These are phyloP conservation scores for Colletotrichum sp. DNA, from an alignment of 2,329 filamentous ascomycete species.

Conservation along the genomic window DNA sequence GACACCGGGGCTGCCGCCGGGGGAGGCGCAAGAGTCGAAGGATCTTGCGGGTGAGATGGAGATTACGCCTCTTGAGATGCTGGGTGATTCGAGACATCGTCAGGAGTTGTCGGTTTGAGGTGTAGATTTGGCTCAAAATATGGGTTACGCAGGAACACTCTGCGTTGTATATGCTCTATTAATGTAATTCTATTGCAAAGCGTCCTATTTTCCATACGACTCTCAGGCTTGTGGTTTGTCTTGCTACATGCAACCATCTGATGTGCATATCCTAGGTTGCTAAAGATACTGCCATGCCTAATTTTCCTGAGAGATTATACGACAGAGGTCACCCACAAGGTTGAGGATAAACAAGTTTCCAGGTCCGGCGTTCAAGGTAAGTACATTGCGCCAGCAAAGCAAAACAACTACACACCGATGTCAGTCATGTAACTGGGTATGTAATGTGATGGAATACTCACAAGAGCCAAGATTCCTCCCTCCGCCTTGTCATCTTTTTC, in stretches of 20 bases:
- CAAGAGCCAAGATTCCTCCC: background rate
- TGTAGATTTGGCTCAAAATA: background rate
- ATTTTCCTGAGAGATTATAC: background rate
- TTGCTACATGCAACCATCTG: background rate
- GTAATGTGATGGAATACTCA: fast-evolving
- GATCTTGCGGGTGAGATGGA: background rate
- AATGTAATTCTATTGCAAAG: background rate
- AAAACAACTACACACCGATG: background rate
- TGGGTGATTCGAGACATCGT: background rate
- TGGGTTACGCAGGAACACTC: background rate
- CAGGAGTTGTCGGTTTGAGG: background rate
- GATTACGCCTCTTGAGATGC: background rate
- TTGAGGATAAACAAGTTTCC: background rate
- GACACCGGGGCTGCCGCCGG: background rate
- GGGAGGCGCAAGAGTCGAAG: background rate
- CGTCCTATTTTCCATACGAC: background rate
- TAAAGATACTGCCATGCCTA: background rate
- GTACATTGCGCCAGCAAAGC: background rate
- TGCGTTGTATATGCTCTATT: background rate
- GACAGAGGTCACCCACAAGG: background rate
- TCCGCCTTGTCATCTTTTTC: background rate
- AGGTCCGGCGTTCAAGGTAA: background rate
- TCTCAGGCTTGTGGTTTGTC: background rate
- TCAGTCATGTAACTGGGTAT: background rate
- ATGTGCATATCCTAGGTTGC: background rate